These are phyloP conservation scores for Limnanthes douglasii DNA, from an alignment of 345 rosid genomes.

Conservation along the genomic window DNA sequence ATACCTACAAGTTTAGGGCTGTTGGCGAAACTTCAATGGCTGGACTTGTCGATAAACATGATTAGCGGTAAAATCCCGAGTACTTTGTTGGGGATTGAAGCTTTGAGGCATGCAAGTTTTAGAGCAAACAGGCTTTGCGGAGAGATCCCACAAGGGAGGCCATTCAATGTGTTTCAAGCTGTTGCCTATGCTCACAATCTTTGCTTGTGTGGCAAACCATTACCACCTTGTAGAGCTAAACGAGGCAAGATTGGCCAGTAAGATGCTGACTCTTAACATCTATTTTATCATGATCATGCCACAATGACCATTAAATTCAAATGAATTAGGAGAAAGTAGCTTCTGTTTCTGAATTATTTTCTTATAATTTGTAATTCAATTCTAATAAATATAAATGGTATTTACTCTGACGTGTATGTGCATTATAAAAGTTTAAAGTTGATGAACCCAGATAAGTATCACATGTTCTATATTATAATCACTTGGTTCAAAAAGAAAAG, in stretches of 20 bases:
- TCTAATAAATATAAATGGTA: no score
- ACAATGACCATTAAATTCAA: slow-evolving; percentile 13
- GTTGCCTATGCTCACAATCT: slow-evolving; percentile 80
- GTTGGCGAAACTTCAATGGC: slow-evolving; percentile 47
- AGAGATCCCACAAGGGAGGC: slow-evolving; percentile 82
- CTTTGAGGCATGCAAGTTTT: slow-evolving; percentile 58
- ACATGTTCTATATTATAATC: no score
- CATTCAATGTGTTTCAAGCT: slow-evolving; percentile 60
- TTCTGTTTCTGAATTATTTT: slow-evolving; percentile 10
- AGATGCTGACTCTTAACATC: slow-evolving; percentile 75
- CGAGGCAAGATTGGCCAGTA: slow-evolving; percentile 32
- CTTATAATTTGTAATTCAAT: slow-evolving; percentile 4
- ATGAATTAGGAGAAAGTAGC: slow-evolving; percentile 14
- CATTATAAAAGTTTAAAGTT: no score
- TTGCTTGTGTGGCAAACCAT: slow-evolving; percentile 86
- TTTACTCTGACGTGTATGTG: no score
- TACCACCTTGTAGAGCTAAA: slow-evolving; percentile 53
- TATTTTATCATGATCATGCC: slow-evolving; percentile 14
- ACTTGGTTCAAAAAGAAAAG: no score
- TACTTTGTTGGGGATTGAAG: slow-evolving; percentile 35
- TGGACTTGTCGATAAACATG: slow-evolving; percentile 59
- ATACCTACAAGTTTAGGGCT: slow-evolving; percentile 55
- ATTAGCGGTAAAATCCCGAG: slow-evolving; percentile 61
- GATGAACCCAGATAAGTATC: no score
- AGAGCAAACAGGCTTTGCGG: slow-evolving; percentile 88